Evolutionary conservation across 73 alveolate genomes (phyloP), one percentile per base, ranked within the genome.

Genomic region (Blepharisma japonicum): DNA sequence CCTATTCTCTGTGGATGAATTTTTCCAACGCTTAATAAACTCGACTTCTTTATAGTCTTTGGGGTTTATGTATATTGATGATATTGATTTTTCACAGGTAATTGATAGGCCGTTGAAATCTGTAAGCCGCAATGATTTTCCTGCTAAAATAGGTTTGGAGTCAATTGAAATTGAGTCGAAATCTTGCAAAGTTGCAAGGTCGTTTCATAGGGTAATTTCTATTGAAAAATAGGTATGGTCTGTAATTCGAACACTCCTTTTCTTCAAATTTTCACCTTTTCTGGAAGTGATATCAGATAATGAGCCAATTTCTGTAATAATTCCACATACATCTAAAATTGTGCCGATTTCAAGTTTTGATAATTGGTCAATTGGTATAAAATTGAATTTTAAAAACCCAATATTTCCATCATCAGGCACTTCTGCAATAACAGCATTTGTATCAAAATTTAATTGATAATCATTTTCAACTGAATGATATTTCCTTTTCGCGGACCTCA

Each of bases 401-500:
- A 86, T 77, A 49, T 66, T 68, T 53, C 78, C 84, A 83, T 91
- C 92, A 61, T 89, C 91, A 27, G 80, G 79, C 27, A 68, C 81
- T 61, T 77, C 77, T 42, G 54, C 68, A 14, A 94, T 83, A 14
- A 49, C 84, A 0, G 95, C 48, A 6, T 77, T 78, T 55, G 83
- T 87, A 76, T 83, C 90, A 79, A 90, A 87, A 56, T 81, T 77
- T 56, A 93, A 53, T 81, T 86, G 68, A 77, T 86, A 90, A 72
- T 93, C 98, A 54, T 61, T 61, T 14, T 61, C 74, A 20, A 61
- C 74, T 6, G 95, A 81, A 21, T 92, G 87, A 83, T 56, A 90
- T 71, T 83, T 90, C 80, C 79, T 88, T 82, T 93, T 93, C 8
- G 91, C 88, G 9, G 77, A 71, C 71, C 90, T 78, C 3, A 93